A percentile compares a stretch with the other conserved stretches of the same genome.
phyloP scores from a whole-genome alignment of 176 grass and related monocot genomes.

The Microstegium vimineum region DNA sequence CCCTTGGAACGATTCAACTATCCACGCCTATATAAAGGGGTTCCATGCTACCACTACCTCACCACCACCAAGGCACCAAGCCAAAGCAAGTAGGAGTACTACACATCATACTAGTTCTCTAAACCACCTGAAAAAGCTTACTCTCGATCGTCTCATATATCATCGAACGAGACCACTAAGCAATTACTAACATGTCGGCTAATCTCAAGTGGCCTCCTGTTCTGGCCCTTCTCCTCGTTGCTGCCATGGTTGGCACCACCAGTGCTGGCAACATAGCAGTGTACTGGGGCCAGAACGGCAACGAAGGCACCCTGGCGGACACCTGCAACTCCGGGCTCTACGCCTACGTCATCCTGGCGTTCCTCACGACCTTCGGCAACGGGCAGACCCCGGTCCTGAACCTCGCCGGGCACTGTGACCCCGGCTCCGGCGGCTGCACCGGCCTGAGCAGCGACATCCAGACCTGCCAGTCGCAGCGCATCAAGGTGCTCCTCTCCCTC shows the following conservation, averaged over 20 bases:
- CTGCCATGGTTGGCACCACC: conserved; percentile 18
- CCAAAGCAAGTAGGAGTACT: conserved; percentile 19
- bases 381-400: conserved; percentile 47
- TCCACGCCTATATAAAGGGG: conserved; percentile 9
- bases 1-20: conserved; percentile 28
- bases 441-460: conserved; percentile 40
- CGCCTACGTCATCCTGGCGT: conserved; percentile 35
- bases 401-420: conserved; percentile 57
- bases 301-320: conserved; percentile 52
- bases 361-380: conserved; percentile 70
- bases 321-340: conserved; percentile 59
- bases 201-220: conserved; percentile 23
- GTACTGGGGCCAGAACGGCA: conserved; percentile 71
- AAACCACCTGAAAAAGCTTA: not conserved
- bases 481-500: conserved; percentile 74
- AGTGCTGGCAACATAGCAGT: conserved; percentile 59
- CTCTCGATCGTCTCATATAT: not conserved
- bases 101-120: not conserved
- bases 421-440: conserved; percentile 29
- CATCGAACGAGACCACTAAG: not conserved
- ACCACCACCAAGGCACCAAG: conserved; percentile 6
- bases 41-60: not conserved
- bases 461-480: conserved; percentile 33
- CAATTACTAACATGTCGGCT: conserved; percentile 17
- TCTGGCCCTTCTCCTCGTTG: conserved; percentile 35